Conservation (phyloP, 2,329 filamentous ascomycete genomes). For the Neofusicoccum kwambonambiense region DNA sequence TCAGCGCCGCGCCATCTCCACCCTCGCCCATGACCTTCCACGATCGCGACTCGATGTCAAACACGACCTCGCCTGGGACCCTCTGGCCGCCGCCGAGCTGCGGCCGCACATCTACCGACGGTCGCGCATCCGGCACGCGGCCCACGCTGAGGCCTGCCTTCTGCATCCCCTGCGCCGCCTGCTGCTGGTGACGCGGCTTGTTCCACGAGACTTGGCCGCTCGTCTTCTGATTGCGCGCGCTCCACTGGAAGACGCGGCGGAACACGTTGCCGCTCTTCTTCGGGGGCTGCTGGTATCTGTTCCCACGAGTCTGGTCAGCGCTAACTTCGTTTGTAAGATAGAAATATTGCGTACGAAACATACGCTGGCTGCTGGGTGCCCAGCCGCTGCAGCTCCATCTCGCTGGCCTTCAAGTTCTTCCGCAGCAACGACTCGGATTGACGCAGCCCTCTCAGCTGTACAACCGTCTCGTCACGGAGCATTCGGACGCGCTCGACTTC, state of each 20-base stretch:
- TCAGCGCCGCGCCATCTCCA: not conserved
- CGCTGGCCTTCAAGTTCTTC: slow-evolving; percentile 32
- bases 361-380: slow-evolving; percentile 19
- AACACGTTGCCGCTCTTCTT: slow-evolving; percentile 13
- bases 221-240: not conserved
- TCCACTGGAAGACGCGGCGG: slow-evolving; percentile 17
- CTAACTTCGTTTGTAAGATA: not conserved
- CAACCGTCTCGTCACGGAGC: slow-evolving; percentile 32
- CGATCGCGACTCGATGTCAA: slow-evolving; percentile 8
- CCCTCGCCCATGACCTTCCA: not conserved
- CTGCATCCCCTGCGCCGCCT: not conserved
- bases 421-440: slow-evolving; percentile 30
- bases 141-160: slow-evolving; percentile 2
- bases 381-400: slow-evolving; percentile 32
- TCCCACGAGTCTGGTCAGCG: not conserved
- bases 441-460: slow-evolving; percentile 34
- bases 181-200: not conserved
- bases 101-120: not conserved
- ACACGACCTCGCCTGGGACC: not conserved
- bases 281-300: not conserved
- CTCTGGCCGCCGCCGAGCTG: not conserved
- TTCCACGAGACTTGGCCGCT: slow-evolving; percentile 7
- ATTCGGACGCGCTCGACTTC: slow-evolving; percentile 36
- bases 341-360: not conserved
- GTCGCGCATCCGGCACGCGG: not conserved